Evolutionary conservation across 192 early-diverging fungal genomes (phyloP).

Genomic region (Irineochytrium annulatum): DNA sequence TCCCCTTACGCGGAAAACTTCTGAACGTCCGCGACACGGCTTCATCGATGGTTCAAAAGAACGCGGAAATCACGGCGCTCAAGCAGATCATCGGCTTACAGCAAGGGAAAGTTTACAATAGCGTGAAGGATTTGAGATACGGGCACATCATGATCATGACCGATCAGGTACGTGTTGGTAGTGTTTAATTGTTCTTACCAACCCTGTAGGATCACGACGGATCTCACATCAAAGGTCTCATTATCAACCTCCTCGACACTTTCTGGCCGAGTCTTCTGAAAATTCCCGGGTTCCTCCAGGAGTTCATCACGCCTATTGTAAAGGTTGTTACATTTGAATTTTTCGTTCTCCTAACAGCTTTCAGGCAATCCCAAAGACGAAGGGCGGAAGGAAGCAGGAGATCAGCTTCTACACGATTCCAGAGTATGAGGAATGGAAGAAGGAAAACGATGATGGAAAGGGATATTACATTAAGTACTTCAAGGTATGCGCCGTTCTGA

Average conservation of each 20-base stretch:
- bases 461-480: slow-evolving; percentile 93
- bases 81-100: slow-evolving; percentile 93
- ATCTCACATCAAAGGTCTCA: slow-evolving; percentile 94
- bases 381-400: slow-evolving; percentile 34
- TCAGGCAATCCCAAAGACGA: slow-evolving; percentile 54
- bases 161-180: slow-evolving; percentile 64
- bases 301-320: slow-evolving; percentile 97
- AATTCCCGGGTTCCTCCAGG: slow-evolving; percentile 84
- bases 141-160: slow-evolving; percentile 98
- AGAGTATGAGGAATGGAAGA: slow-evolving; percentile 88
- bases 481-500: slow-evolving; percentile 50
- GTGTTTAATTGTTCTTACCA: slow-evolving; percentile 1
- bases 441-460: slow-evolving; percentile 61
- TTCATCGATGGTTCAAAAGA: slow-evolving; percentile 60
- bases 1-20: slow-evolving; percentile 93
- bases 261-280: slow-evolving; percentile 88
- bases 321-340: slow-evolving; percentile 50
- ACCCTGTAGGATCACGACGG: slow-evolving; percentile 65
- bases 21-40: slow-evolving; percentile 92
- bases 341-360: not conserved
- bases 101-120: slow-evolving; percentile 75
- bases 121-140: slow-evolving; percentile 75
- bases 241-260: slow-evolving; percentile 94
- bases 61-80: slow-evolving; percentile 82
- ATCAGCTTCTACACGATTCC: slow-evolving; percentile 85